phyloP scores from a whole-genome alignment of 2,329 filamentous ascomycete genomes.

The Arthrobotrys sphaeroides region DNA sequence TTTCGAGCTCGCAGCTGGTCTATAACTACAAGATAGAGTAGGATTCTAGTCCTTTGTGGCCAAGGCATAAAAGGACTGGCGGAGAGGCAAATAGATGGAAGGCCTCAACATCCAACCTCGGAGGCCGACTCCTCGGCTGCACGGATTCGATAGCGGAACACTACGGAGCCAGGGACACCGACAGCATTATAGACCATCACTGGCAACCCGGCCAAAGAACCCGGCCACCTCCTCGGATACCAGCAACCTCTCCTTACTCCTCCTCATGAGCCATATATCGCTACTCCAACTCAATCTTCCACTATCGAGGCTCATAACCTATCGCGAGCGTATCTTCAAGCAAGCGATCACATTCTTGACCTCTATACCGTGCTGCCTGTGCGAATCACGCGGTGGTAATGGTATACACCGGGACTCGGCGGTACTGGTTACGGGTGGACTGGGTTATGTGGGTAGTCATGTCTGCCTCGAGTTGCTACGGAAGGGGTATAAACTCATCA shows the following conservation, averaged over 20 bases:
- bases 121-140: not conserved
- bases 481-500: slow-evolving; percentile 62
- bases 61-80: too few relatives aligned
- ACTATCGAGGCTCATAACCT: not conserved
- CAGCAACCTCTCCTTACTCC: too few relatives aligned
- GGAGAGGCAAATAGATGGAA: not conserved
- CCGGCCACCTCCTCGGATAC: not conserved
- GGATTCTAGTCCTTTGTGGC: too few relatives aligned
- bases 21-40: too few relatives aligned
- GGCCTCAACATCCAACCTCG: not conserved
- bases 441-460: slow-evolving; percentile 63
- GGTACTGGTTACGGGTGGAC: slow-evolving; percentile 62
- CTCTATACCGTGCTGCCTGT: not conserved
- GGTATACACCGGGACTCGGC: not conserved
- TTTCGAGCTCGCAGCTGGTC: too few relatives aligned
- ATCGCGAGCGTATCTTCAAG: not conserved
- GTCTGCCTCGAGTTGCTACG: slow-evolving; percentile 62
- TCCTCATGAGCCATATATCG: not conserved
- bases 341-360: not conserved
- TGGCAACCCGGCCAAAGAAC: too few relatives aligned
- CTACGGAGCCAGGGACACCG: too few relatives aligned
- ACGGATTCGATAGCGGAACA: not conserved
- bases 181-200: too few relatives aligned
- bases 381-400: too few relatives aligned
- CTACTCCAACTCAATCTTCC: not conserved